A percentile compares a stretch with the other conserved stretches of the same genome.
Evolutionary conservation across 768 basidiomycete genomes (phyloP).

Genomic region (Podaxis carcinomalis): DNA sequence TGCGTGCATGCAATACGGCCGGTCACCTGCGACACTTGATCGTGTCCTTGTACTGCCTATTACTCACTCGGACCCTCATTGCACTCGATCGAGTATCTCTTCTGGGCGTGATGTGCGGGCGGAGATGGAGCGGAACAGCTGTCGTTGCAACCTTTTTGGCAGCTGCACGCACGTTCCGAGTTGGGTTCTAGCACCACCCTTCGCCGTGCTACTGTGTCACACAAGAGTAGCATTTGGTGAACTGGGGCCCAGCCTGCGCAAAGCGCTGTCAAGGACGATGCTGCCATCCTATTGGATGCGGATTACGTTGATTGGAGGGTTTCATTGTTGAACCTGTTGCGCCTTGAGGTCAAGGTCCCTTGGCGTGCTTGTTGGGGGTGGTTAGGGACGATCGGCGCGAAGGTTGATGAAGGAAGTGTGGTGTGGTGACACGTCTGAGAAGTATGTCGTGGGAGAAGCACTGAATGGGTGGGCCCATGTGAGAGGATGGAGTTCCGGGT

Average conservation of each 20-base stretch:
- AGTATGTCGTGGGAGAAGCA: not conserved
- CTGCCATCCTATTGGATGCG: not conserved
- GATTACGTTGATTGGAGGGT: not conserved
- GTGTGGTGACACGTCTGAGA: not conserved
- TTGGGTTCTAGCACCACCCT: not conserved
- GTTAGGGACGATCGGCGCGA: conserved; percentile 6
- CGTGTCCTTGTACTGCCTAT: not conserved
- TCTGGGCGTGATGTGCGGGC: conserved; percentile 3
- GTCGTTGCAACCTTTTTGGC: not conserved
- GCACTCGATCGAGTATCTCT: not conserved
- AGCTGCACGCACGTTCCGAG: not conserved
- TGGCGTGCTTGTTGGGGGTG: conserved; percentile 3
- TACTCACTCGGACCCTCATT: not conserved
- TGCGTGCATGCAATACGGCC: not conserved
- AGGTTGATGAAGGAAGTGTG: not conserved
- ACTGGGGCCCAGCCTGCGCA: not conserved
- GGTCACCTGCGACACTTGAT: not conserved
- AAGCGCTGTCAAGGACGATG: not conserved
- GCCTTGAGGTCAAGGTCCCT: not conserved
- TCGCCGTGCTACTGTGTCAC: not conserved
- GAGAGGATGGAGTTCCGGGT: not conserved
- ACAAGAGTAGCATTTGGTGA: not conserved
- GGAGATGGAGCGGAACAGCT: conserved; percentile 12
- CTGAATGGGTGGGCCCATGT: not conserved
- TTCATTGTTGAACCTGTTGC: not conserved